Base-by-base conservation (phyloP, 108 stramenopile species). In the Fragilaria crotonensis region DNA sequence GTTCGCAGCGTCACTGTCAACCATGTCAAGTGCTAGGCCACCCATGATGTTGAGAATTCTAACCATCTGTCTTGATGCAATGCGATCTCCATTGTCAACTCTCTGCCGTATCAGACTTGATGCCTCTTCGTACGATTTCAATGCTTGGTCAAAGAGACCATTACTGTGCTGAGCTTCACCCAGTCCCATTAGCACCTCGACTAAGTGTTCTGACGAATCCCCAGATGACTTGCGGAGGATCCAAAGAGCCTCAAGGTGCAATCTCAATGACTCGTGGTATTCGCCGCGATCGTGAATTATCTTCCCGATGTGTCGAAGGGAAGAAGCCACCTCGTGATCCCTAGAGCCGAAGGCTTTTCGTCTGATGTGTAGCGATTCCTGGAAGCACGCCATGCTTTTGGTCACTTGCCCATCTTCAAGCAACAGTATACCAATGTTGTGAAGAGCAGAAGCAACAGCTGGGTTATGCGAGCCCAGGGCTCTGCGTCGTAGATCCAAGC, bases 371-470 rank as follows among this genome's bases (percentile, higher is more conserved):
- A 57, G 57, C 18, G 57, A 44, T 46, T 57, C 57, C 29, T 41
- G 18, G 25, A 46, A 57, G 25, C 23, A 30, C 18, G 18, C 21
- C 18, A 57, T 20, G 17, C 21, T 23, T 22, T 41, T 46, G 3
- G 26, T 46, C 3, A 41, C 9, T 46, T 57, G 45, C 18, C 57
- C 29, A 17, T 57, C 19, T 46, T 57, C 45, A 30, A 21, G 23
- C 57, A 57, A 46, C 3, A 57, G 51, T 26, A 52, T 44, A 23
- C 51, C 61, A 2, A 62, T 54, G 25, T 62, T 62, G 29, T 62
- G 51, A n/a, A 62, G 50, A 31, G 50, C 30, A 33, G 46, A 62
- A 2, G 61, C 61, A 2, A 62, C 50, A 36, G 30, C 49, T 23
- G 27, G 18, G 14, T 62, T 49, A 41, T 62, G 26, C 20, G 52